Base-by-base conservation (phyloP, 164 flowering plant species). In the Tinospora cordifolia region DNA sequence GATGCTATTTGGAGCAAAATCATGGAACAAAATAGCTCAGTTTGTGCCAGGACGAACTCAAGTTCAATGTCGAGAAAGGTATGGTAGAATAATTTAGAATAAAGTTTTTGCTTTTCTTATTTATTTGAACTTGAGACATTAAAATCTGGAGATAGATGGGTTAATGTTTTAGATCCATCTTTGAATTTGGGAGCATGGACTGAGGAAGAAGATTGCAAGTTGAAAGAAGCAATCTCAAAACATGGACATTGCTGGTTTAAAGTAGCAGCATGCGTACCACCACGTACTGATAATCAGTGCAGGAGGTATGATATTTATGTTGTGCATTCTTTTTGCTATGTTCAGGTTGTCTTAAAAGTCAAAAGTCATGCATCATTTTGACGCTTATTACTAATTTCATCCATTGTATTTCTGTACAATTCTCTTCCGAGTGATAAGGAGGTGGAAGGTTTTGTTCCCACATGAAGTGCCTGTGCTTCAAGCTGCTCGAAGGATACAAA, bases 1-100 rank as follows among this genome's bases (percentile, higher is more conserved):
- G 62, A 81, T 74, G 79, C 83, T 92, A 63, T 84, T 90, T 77
- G 96, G 98, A 26, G 75, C 85, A n/a, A 89, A 86, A 82, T 77
- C 79, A 70, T 94, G 98, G 99, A 78, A 72, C 12, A 89, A 84
- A 78, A 86, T 89, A 70, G 90, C 96, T 74, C 69, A 84, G 60
- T 88, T 81, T 81, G 87, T 94, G 58, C 94, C 88, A 30, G 98
- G 99, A 39, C 83, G 99, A 54, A 88, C 88, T 46, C 92, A 86
- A 78, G 88, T 75, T 38, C 97, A 90, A 65, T 94, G 99, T 75
- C 83, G 99, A 80, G 99, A 92, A 78, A 94, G 98, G 98, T 93
- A 85, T 62, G 17, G 6, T 46, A 14, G 19, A 51, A 13, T 30
- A 58, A 71, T 68, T 17, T 47, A 11, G 63, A 63, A 36, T 58